A percentile compares a stretch with the other conserved stretches of the same genome.
Evolutionary conservation across 2,329 filamentous ascomycete species (phyloP).

Genomic region (Cytospora mali): DNA sequence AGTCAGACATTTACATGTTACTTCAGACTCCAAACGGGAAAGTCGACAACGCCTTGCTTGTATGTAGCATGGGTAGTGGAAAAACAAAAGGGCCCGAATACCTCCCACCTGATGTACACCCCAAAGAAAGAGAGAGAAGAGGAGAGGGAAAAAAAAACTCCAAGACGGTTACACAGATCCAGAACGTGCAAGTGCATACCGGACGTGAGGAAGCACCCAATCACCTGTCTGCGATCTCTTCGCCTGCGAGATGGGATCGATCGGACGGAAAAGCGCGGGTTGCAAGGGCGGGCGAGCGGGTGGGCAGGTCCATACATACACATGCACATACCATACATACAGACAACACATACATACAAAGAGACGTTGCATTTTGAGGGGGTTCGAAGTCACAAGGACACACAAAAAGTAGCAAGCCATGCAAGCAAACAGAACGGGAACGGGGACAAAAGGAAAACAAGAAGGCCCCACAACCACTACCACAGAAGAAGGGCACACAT

Average conservation of each 20-base stretch:
- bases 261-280: constrained; percentile 24
- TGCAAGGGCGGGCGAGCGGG: neutral
- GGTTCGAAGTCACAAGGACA: constrained; percentile 7
- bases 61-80: no score
- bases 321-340: no score
- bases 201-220: neutral
- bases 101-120: no score
- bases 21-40: no score
- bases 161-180: neutral
- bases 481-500: no score
- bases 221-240: neutral
- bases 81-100: no score
- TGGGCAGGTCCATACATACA: neutral
- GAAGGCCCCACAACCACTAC: no score
- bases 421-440: constrained; percentile 7
- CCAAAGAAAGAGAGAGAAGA: neutral
- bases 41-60: no score
- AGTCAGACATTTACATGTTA: no score
- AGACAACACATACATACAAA: no score
- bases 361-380: no score
- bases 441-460: neutral
- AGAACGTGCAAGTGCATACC: neutral
- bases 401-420: constrained; percentile 9
- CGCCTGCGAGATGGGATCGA: constrained; percentile 15
- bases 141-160: no score